Evolutionary conservation across 2,329 filamentous ascomycete genomes (phyloP), one percentile per base, ranked within the genome.

Genomic region (Colletotrichum noveboracense): DNA sequence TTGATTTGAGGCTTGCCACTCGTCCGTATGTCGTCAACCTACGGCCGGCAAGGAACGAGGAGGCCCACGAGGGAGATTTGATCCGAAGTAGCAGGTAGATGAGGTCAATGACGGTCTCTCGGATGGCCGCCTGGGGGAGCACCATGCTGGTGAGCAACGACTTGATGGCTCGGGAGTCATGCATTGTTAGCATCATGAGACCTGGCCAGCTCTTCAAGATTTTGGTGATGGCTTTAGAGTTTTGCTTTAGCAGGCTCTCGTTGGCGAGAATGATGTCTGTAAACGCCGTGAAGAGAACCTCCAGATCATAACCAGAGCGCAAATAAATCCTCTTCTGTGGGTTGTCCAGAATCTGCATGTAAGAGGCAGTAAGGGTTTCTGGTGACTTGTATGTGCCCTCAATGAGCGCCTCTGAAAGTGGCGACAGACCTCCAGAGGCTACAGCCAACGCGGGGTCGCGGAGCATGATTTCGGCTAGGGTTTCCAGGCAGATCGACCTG

Each of bases 1-100:
- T 88, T 2, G 93, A 89, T 78, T 95, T 95, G 67, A 98, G 87
- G 76, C 95, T 97, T 9, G 95, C 93, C 48, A 98, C 96, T 80
- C 97, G 91, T n/a, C 96, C 96, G 83, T 99, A 99, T 0, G 97
- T 99, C 1, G 97, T 99, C 62, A 99, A 88, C 75, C 97, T 91
- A 78, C 97, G 92, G 9, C 97, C 97, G 43, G 97, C 97, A 62
- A 99, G 90, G 83, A 98, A 99, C 0, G 96, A 97, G 0, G 95
- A 96, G 9, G 97, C 97, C 97, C 97, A 99, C 10, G 96, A 93
- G 58, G 97, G 93, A 74, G 96, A 94, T 79, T 98, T 98, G 81
- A 99, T 98, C 43, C 96, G 93, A 67, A 99, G 85, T 4, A 93
- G 83, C 1, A 89, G 89, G 80, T 97, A 98, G 21, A 99, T 85